Conservation (phyloP, 495 filamentous ascomycete species). For the Trichoderma orchidacearum region DNA sequence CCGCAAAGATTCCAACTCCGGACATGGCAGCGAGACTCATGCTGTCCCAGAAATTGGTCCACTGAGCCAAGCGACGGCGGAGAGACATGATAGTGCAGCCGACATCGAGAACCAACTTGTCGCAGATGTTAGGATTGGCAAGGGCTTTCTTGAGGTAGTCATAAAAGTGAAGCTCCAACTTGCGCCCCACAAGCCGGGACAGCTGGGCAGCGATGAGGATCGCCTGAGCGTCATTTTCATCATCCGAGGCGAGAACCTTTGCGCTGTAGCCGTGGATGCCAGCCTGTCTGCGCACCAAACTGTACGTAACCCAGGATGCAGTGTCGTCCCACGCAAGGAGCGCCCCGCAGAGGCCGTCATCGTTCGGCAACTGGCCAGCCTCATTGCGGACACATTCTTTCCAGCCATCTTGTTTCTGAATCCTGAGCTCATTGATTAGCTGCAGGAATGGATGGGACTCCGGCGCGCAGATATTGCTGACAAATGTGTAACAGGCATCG, state of each 20-base stretch:
- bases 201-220: neutral
- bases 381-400: neutral
- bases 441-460: neutral
- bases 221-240: neutral
- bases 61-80: neutral
- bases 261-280: neutral
- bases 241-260: neutral
- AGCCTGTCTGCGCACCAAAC: neutral
- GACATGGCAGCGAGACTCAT: too few species aligned
- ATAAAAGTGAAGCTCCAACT: neutral
- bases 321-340: neutral
- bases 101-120: neutral
- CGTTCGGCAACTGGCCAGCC: neutral
- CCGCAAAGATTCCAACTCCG: neutral
- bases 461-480: neutral
- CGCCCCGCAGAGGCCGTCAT: neutral
- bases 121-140: neutral
- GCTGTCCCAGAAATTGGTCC: neutral
- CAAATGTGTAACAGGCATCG: neutral
- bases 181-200: neutral
- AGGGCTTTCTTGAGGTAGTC: neutral
- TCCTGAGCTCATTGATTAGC: neutral
- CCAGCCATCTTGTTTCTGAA: neutral
- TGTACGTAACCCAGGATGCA: neutral
- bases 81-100: neutral